These are phyloP conservation scores for Podochytrium sp. DNA, from an alignment of 192 early-diverging fungal genomes.

Conservation along the genomic window DNA sequence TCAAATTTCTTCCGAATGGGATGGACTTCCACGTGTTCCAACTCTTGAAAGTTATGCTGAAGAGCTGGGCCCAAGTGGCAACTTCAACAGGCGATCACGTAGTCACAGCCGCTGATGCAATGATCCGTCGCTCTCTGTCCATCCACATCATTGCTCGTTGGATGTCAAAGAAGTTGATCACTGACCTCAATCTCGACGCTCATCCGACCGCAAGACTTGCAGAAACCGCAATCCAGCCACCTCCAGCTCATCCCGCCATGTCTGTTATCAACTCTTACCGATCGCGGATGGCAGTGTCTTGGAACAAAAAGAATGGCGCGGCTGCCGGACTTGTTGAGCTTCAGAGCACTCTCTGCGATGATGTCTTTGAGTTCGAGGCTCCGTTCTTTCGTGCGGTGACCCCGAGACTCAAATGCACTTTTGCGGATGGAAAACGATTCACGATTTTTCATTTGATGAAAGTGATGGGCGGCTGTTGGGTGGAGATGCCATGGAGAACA, in stretches of 20 bases:
- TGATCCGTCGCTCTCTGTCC: background rate
- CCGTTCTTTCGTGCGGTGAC: too few relatives aligned
- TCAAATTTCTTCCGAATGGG: background rate
- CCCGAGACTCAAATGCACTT: background rate
- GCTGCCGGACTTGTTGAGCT: too few relatives aligned
- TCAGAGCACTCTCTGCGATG: too few relatives aligned
- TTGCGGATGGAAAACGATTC: background rate
- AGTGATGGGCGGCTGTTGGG: background rate
- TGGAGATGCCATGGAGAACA: background rate
- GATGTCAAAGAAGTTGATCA: too few relatives aligned
- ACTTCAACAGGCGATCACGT: background rate
- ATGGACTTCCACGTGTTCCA: background rate
- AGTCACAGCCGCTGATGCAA: background rate
- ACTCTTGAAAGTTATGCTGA: background rate
- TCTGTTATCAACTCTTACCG: too few relatives aligned
- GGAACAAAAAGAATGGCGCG: too few relatives aligned
- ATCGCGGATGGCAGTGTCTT: too few relatives aligned
- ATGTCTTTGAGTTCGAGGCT: too few relatives aligned
- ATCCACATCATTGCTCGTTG: background rate
- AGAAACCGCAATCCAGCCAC: too few relatives aligned
- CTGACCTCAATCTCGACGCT: too few relatives aligned
- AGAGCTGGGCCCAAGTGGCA: background rate
- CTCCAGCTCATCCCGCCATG: too few relatives aligned
- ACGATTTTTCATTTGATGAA: constrained; percentile 15
- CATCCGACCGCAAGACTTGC: too few relatives aligned